phyloP scores from a whole-genome alignment of 163 green algal genomes.

The Prototheca wickerhamii region DNA sequence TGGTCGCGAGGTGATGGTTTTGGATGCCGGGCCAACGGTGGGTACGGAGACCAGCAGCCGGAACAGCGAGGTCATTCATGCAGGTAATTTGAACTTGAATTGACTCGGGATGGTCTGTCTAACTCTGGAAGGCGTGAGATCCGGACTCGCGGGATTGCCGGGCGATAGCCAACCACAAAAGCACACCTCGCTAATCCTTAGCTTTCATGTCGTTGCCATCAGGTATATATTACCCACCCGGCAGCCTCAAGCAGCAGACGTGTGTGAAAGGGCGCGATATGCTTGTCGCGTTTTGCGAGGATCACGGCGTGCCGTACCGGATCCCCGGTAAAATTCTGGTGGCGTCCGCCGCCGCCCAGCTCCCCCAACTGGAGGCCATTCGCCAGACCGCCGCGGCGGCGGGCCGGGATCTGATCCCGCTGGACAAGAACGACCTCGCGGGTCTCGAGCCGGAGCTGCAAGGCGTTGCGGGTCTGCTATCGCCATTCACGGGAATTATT shows the following conservation, averaged over 20 bases:
- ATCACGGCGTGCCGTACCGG: slow-evolving; percentile 27
- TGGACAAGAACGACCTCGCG: slow-evolving; percentile 14
- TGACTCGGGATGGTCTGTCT: neutral
- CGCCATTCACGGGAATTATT: slow-evolving; percentile 50
- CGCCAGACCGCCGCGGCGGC: slow-evolving; percentile 30
- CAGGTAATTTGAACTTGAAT: slow-evolving; percentile 9
- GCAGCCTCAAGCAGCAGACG: slow-evolving; percentile 53
- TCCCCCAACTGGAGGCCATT: slow-evolving; percentile 3
- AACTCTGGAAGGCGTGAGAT: neutral
- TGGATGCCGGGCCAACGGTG: slow-evolving; percentile 39
- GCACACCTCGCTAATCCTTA: too few species aligned
- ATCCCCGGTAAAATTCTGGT: slow-evolving; percentile 58
- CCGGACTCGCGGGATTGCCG: neutral
- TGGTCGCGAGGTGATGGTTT: slow-evolving; percentile 45
- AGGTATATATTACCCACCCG: slow-evolving; percentile 63
- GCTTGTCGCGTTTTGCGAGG: slow-evolving; percentile 39
- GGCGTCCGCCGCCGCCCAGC: slow-evolving; percentile 24
- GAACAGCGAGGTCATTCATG: slow-evolving; percentile 72
- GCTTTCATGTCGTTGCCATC: too few species aligned
- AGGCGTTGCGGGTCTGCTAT: slow-evolving; percentile 44
- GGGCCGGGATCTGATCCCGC: slow-evolving; percentile 11
- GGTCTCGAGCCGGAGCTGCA: slow-evolving; percentile 45
- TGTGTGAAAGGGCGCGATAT: slow-evolving; percentile 53
- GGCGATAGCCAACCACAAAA: neutral
- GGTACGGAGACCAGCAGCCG: slow-evolving; percentile 47